Percentiles rank a stretch among this genome's conserved stretches.
Evolutionary conservation across 495 filamentous ascomycete genomes (phyloP).

Genomic region (Xylaria telfairii): DNA sequence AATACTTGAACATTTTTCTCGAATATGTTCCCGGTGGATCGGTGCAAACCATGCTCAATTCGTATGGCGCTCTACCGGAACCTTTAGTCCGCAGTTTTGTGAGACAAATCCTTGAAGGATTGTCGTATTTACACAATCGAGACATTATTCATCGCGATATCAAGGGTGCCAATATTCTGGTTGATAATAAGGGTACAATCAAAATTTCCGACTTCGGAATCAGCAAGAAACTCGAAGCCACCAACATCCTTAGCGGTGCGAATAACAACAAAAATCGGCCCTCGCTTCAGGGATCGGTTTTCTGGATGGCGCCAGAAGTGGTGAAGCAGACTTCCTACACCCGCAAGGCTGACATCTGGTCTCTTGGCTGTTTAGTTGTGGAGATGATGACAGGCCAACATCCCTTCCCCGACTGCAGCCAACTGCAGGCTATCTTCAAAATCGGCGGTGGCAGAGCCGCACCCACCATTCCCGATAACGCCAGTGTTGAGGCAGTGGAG

Average conservation of each 20-base stretch:
- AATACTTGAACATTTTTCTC: slow-evolving; percentile 98
- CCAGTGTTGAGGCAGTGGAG: slow-evolving; percentile 80
- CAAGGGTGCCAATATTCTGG: slow-evolving; percentile 97
- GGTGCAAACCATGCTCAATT: slow-evolving; percentile 96
- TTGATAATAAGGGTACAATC: slow-evolving; percentile 98
- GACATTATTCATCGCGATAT: slow-evolving; percentile 99
- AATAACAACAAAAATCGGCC: slow-evolving; percentile 78
- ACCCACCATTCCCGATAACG: slow-evolving; percentile 87
- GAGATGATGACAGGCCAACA: slow-evolving; percentile 99
- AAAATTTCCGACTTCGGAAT: slow-evolving; percentile 99
- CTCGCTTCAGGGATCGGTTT: slow-evolving; percentile 94
- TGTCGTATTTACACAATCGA: slow-evolving; percentile 92
- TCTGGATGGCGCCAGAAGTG: slow-evolving; percentile 99
- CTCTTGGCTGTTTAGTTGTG: slow-evolving; percentile 92
- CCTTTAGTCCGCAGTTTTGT: slow-evolving; percentile 96
- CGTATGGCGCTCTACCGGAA: slow-evolving; percentile 93
- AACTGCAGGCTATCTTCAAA: slow-evolving; percentile 98
- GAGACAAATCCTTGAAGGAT: slow-evolving; percentile 89
- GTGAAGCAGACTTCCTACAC: slow-evolving; percentile 97
- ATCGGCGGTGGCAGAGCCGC: slow-evolving; percentile 87
- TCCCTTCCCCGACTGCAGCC: slow-evolving; percentile 95
- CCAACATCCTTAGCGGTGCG: slow-evolving; percentile 58
- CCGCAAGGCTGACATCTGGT: slow-evolving; percentile 99
- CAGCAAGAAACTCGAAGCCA: slow-evolving; percentile 93
- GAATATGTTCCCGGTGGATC: slow-evolving; percentile 98